Percentiles rank a stretch among this genome's conserved stretches.
phyloP scores from a whole-genome alignment of 2,329 filamentous ascomycete species.

The Tolypocladium tropicale region DNA sequence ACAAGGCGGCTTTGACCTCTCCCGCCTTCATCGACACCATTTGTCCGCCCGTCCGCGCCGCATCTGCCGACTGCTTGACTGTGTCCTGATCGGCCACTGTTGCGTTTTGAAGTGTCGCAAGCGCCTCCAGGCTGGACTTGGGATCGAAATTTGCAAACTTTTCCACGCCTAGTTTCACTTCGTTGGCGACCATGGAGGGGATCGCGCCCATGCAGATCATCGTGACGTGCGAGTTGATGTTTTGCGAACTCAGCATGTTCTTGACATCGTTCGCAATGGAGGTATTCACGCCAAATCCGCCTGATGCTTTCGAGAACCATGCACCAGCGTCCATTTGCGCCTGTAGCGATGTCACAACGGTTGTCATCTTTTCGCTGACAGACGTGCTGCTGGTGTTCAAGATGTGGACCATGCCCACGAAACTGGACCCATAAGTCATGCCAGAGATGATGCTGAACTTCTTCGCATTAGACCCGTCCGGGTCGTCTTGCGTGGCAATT shows the following conservation, averaged over 20 bases:
- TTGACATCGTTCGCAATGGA: not conserved
- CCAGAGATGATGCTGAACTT: not conserved
- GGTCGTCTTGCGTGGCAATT: not conserved
- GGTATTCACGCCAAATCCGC: not conserved
- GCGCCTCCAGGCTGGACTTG: not conserved
- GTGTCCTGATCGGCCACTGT: not conserved
- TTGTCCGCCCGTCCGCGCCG: not conserved
- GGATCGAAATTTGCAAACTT: not conserved
- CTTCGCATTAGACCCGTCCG: not conserved
- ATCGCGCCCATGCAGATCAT: not conserved
- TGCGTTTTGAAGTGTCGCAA: not conserved
- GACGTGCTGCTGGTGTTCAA: not conserved
- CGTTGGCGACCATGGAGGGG: not conserved
- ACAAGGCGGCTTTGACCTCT: not conserved
- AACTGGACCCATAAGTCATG: not conserved
- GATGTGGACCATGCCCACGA: not conserved
- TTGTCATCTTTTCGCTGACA: not conserved
- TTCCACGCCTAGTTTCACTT: not conserved
- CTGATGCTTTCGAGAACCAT: not conserved
- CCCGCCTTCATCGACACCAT: not conserved
- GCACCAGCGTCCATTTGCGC: not conserved
- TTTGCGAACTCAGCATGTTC: not conserved
- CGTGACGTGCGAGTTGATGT: not conserved
- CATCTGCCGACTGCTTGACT: not conserved
- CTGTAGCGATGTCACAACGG: not conserved